A percentile compares a stretch with the other conserved stretches of the same genome.
phyloP scores from a whole-genome alignment of 768 basidiomycete species.

The Pisolithus orientalis region DNA sequence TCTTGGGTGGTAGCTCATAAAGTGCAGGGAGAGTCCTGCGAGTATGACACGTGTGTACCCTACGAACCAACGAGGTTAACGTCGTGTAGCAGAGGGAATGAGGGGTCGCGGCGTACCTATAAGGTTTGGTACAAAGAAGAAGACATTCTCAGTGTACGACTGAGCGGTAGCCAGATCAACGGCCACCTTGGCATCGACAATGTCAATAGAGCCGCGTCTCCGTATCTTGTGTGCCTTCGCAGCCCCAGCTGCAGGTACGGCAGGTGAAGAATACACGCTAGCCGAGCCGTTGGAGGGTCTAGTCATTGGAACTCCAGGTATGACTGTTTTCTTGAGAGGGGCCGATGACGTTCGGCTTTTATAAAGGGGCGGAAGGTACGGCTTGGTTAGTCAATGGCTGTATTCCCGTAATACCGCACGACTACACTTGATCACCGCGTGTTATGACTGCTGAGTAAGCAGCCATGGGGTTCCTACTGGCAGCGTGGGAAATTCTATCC shows the following conservation, averaged over 20 bases:
- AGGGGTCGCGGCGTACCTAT: conserved; percentile 56
- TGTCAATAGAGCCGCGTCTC: conserved; percentile 52
- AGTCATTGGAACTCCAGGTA: conserved; percentile 9
- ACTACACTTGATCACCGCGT: no score
- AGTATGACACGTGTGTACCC: conserved; percentile 89
- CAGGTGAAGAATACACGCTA: not conserved
- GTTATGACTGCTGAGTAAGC: no score
- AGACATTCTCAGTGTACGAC: conserved; percentile 90
- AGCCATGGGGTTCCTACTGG: no score
- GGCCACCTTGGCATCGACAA: conserved; percentile 79
- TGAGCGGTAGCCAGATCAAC: conserved; percentile 85
- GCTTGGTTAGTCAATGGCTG: no score
- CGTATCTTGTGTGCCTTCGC: conserved; percentile 22
- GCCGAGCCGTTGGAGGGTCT: conserved; percentile 19
- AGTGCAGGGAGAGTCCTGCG: conserved; percentile 82
- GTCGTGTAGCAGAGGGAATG: no score
- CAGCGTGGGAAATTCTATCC: not conserved
- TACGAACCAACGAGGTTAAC: conserved; percentile 23
- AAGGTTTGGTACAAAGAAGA: conserved; percentile 94
- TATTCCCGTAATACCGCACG: no score
- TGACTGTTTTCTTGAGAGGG: no score
- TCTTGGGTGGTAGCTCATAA: conserved; percentile 93
- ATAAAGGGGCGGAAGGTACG: no score
- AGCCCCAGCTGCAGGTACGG: conserved; percentile 26
- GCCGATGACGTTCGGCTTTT: no score